Evolutionary conservation across 2,329 filamentous ascomycete species (phyloP).

Genomic region (Fusarium duplospermum): DNA sequence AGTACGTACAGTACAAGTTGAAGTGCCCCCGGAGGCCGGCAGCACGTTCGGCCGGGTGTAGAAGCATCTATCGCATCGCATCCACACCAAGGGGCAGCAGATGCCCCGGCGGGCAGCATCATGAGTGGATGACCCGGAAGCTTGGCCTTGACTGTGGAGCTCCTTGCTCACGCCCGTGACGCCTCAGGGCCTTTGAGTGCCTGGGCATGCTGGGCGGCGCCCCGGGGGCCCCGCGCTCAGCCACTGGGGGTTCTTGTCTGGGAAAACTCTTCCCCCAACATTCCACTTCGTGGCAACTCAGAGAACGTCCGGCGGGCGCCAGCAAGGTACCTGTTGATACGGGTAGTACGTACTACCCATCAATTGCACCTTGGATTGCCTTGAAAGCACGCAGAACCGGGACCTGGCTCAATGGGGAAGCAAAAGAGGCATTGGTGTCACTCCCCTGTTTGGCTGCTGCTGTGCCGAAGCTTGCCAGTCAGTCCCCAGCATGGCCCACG

Average conservation of each 20-base stretch:
- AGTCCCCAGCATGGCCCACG: conserved; percentile 28
- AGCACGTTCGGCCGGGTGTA: conserved; percentile 36
- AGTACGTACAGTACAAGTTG: conserved; percentile 20
- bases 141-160: conserved; percentile 23
- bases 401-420: conserved; percentile 21
- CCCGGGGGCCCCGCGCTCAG: conserved; percentile 36
- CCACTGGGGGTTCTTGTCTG: conserved; percentile 39
- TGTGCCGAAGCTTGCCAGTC: conserved; percentile 43
- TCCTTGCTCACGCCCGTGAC: conserved; percentile 11
- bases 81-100: conserved; percentile 29
- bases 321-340: conserved; percentile 38
- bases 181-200: conserved; percentile 22
- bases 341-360: background rate
- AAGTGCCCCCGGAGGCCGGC: conserved; percentile 29
- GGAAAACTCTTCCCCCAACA: conserved; percentile 48
- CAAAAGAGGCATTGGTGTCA: conserved; percentile 22
- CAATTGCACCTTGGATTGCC: background rate
- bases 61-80: background rate
- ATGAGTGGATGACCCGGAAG: background rate
- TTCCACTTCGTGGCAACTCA: conserved; percentile 46
- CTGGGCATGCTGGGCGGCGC: conserved; percentile 29
- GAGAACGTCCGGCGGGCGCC: conserved; percentile 38
- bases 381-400: conserved; percentile 14
- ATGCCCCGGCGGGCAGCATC: background rate
- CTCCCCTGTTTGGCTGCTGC: conserved; percentile 8